phyloP scores from a whole-genome alignment of 805 yeast genomes.

The Teunomyces pallodes region DNA sequence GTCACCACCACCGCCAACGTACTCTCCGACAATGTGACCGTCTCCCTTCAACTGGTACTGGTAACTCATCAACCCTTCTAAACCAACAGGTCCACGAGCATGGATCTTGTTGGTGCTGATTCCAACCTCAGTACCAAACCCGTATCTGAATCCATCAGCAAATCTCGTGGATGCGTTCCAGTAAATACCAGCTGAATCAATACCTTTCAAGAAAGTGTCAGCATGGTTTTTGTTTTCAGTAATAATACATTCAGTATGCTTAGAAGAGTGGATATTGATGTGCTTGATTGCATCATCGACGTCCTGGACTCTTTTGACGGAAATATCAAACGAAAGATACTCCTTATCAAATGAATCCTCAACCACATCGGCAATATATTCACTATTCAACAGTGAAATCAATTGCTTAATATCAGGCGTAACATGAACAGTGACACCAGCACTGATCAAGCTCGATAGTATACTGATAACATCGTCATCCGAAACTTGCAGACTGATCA shows the following conservation, averaged over 20 bases:
- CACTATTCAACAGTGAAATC: conserved; percentile 16
- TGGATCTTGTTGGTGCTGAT: conserved; percentile 95
- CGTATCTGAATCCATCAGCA: conserved; percentile 98
- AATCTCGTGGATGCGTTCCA: conserved; percentile 97
- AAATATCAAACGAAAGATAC: conserved; percentile 78
- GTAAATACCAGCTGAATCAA: conserved; percentile 95
- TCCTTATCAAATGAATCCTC: conserved; percentile 79
- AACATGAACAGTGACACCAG: conserved; percentile 73
- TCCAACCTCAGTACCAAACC: conserved; percentile 98
- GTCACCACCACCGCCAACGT: conserved; percentile 88
- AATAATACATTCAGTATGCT: conserved; percentile 91
- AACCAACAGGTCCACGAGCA: conserved; percentile 98
- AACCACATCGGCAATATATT: conserved; percentile 46
- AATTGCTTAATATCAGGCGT: conserved; percentile 48
- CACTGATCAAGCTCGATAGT: conserved; percentile 46
- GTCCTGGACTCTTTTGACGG: conserved; percentile 60
- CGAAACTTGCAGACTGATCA: conserved; percentile 51
- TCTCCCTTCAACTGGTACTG: conserved; percentile 90
- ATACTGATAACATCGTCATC: conserved; percentile 23
- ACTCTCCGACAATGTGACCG: conserved; percentile 92
- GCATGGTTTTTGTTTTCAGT: conserved; percentile 75
- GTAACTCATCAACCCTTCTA: conserved; percentile 94
- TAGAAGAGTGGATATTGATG: conserved; percentile 89
- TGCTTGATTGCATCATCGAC: conserved; percentile 77
- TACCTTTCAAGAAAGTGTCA: conserved; percentile 71